phyloP scores from a whole-genome alignment of 768 basidiomycete genomes.

The Termitomyces sp. region DNA sequence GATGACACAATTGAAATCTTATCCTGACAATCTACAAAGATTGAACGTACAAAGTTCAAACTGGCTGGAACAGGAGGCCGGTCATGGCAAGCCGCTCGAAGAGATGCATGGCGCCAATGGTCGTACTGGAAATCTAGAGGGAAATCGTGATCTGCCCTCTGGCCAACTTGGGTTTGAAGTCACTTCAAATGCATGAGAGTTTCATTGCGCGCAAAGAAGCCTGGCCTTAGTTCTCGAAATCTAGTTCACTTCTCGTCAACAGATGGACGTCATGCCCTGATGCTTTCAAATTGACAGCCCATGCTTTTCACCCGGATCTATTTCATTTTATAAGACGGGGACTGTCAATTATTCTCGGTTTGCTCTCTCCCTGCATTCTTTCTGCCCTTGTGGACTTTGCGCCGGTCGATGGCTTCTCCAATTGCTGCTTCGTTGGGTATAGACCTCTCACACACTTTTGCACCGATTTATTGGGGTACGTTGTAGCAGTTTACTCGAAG shows the following conservation, averaged over 20 bases:
- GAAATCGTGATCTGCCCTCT: no score
- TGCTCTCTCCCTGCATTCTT: background rate
- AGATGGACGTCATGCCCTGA: background rate
- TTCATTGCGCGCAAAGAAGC: background rate
- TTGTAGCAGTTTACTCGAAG: background rate
- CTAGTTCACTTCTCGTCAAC: background rate
- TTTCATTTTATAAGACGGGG: background rate
- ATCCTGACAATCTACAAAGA: background rate
- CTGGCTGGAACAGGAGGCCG: no score
- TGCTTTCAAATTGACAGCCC: background rate
- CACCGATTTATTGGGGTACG: slow-evolving; percentile 28
- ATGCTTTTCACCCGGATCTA: background rate
- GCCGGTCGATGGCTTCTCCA: background rate
- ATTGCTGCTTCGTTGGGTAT: slow-evolving; percentile 5
- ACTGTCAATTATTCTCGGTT: background rate
- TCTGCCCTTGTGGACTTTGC: background rate
- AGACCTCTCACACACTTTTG: slow-evolving; percentile 20
- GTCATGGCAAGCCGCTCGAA: no score
- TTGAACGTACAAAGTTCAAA: background rate
- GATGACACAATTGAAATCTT: background rate
- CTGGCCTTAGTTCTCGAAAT: background rate
- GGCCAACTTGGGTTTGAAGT: no score
- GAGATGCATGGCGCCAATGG: background rate
- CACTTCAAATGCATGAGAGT: background rate
- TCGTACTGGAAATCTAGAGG: background rate